Percentiles rank a stretch among this genome's conserved stretches.
Conservation (phyloP, 2,329 filamentous ascomycete genomes). For the Leptographium galeiforme region DNA sequence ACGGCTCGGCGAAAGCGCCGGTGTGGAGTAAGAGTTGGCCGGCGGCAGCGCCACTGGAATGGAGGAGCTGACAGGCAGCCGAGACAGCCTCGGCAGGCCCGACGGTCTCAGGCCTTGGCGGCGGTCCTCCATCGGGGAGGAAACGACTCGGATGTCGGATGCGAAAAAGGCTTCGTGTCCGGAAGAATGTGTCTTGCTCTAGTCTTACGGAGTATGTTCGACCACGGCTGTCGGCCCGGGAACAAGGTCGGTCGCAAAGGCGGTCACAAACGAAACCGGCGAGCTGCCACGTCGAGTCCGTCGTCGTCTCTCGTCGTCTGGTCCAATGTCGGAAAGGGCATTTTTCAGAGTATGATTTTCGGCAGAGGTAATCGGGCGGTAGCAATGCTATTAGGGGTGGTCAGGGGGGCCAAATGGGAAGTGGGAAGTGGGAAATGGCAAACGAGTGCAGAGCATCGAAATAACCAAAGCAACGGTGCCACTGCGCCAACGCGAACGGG, state of each 20-base stretch:
- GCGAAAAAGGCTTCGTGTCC: not conserved
- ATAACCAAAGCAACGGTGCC: not conserved
- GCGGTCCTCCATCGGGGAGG: not conserved
- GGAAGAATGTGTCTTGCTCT: too few relatives aligned
- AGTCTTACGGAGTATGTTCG: too few relatives aligned
- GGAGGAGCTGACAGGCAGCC: not conserved
- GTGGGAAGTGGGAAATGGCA: not conserved
- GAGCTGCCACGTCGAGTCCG: too few relatives aligned
- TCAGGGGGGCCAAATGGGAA: not conserved
- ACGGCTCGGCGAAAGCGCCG: not conserved
- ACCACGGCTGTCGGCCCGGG: not conserved
- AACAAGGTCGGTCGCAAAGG: too few relatives aligned
- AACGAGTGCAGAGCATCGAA: not conserved
- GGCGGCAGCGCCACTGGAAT: not conserved
- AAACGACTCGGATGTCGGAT: not conserved
- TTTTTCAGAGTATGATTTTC: not conserved
- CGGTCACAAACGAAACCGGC: too few relatives aligned
- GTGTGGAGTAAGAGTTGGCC: not conserved
- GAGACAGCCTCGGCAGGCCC: slow-evolving; percentile 1
- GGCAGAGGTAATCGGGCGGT: too few relatives aligned
- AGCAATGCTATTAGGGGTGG: not conserved
- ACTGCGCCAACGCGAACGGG: not conserved
- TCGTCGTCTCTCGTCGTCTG: too few relatives aligned
- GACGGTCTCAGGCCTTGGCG: not conserved
- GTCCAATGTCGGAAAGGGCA: not conserved